Conservation (phyloP, 1,284 basidiomycete genomes). For the Ceratobasidium theobromae region DNA sequence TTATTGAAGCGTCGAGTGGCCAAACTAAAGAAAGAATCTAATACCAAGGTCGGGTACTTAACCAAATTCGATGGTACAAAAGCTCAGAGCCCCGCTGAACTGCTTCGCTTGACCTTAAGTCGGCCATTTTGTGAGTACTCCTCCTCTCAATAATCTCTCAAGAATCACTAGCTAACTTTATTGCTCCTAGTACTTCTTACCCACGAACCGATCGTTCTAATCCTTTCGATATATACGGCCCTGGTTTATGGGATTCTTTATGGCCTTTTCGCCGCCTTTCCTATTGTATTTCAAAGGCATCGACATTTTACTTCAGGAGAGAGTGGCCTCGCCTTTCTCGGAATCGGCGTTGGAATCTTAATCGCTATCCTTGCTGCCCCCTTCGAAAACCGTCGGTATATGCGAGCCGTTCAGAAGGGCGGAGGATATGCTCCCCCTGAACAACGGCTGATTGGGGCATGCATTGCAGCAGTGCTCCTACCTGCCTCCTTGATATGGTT, state of each 20-base stretch:
- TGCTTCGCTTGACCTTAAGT: conserved; percentile 52
- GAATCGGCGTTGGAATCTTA: conserved; percentile 61
- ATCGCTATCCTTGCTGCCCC: conserved; percentile 56
- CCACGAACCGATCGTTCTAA: conserved; percentile 67
- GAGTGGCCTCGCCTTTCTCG: conserved; percentile 64
- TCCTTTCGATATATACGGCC: conserved; percentile 66
- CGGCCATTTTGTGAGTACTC: conserved; percentile 59
- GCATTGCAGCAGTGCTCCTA: conserved; percentile 55
- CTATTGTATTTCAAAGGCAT: conserved; percentile 63
- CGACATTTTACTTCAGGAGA: conserved; percentile 61
- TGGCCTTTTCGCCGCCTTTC: conserved; percentile 59
- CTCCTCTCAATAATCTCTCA: background rate
- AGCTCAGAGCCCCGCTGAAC: conserved; percentile 39
- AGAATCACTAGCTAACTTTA: background rate
- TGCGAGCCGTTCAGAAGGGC: conserved; percentile 52
- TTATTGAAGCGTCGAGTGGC: conserved; percentile 1
- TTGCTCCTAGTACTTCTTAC: conserved; percentile 55
- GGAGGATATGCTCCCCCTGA: conserved; percentile 61
- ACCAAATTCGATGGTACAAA: background rate
- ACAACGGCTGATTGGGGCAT: conserved; percentile 62
- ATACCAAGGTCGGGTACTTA: background rate
- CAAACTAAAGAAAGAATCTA: conserved; percentile 3
- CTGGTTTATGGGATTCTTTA: conserved; percentile 65
- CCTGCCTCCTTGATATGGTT: conserved; percentile 68
- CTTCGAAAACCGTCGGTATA: conserved; percentile 59